phyloP scores from a whole-genome alignment of 305 asterid genomes.

The Rubia peregrina region DNA sequence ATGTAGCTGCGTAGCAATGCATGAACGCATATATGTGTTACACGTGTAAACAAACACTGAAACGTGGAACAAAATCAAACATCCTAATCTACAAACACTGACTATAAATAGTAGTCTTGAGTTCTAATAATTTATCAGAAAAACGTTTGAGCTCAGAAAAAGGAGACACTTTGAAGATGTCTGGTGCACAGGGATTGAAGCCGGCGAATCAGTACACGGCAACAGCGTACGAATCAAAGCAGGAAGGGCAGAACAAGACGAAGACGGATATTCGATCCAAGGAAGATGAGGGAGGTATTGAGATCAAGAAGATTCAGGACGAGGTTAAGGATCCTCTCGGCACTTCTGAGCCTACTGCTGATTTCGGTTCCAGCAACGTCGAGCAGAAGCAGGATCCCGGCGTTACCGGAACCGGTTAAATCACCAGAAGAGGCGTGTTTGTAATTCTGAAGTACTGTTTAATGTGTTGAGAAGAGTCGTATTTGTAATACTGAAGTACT shows the following conservation, averaged over 20 bases:
- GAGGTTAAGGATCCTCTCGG: conserved; percentile 6
- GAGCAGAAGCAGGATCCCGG: background rate
- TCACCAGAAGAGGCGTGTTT: background rate
- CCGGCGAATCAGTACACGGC: conserved; percentile 2
- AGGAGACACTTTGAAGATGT: background rate
- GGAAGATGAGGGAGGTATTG: conserved; percentile 4
- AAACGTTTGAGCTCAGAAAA: background rate
- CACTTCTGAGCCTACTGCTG: background rate
- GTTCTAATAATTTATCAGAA: background rate
- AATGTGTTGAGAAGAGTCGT: too few relatives aligned
- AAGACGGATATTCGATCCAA: conserved; percentile 2
- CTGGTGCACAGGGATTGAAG: conserved; percentile 5
- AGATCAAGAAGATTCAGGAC: conserved; percentile 4
- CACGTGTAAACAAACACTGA: background rate
- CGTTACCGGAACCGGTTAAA: background rate
- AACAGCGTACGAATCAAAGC: conserved; percentile 1
- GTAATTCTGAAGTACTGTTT: background rate
- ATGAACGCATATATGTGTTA: background rate
- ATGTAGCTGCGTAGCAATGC: background rate
- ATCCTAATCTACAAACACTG: background rate
- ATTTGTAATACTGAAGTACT: too few relatives aligned
- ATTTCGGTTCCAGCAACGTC: background rate
- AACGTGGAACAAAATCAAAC: background rate
- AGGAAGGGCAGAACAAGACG: background rate
- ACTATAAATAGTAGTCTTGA: background rate